Evolutionary conservation across 2,329 filamentous ascomycete genomes (phyloP), one percentile per base, ranked within the genome.

Genomic region (Neocucurbitaria cava): DNA sequence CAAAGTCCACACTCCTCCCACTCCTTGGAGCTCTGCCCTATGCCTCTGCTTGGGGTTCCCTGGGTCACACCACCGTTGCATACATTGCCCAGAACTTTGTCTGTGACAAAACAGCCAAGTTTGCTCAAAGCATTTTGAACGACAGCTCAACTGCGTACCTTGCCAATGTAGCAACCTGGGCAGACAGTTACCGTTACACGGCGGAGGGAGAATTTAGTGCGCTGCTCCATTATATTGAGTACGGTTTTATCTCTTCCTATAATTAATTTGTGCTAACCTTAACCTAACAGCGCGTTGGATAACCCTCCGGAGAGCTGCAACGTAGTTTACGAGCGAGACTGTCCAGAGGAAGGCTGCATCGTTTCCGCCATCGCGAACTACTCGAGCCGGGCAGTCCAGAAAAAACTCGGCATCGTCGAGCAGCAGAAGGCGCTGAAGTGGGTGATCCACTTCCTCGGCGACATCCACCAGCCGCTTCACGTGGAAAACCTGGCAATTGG

Each of bases 381-480:
- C 70, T 81, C 76, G 15, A 70, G 65, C 10, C 75, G 76, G 31
- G 76, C 78, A 0, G 65, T 71, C n/a, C 58, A 68, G 42, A 63
- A 59, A 3, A 54, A 52, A 20, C 51, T 79, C 31, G 59, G 66
- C 41, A 59, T 63, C 7, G 57, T 52, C 17, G 72, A 79, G 60
- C 70, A 72, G 35, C 75, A 76, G 52, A 76, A 79, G 44, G 81
- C 81, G 0, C 64, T 85, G 18, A 77, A 78, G 52, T 84, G 81
- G 71, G 69, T 85, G 48, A 72, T 85, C 20, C 82, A 76, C 47
- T 83, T 84, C 65, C 76, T 95, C 10, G 85, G 91, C 52, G 92
- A 96, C 70, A 85, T 91, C 23, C 86, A 85, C 55, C 92, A 92
- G 68, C 90, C 89, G 0, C 78, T 96, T 44, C 84, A 85, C 62